Conservation (phyloP, 2,329 filamentous ascomycete species). For the Claviceps africana region DNA sequence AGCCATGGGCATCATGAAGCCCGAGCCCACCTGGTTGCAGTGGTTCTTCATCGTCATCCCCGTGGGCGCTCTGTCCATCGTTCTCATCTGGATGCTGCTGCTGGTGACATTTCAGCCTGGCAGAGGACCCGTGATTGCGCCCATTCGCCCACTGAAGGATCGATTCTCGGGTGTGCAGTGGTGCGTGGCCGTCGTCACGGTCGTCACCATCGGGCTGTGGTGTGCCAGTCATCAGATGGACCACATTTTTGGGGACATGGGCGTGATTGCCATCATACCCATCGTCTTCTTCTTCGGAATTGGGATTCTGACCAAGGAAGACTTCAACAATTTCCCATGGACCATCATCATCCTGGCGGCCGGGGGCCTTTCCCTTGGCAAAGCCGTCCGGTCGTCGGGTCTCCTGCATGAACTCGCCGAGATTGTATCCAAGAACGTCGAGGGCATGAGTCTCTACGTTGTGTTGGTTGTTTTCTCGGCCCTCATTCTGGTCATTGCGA, state of each 20-base stretch:
- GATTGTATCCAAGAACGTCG: slow-evolving; percentile 58
- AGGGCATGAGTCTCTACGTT: slow-evolving; percentile 69
- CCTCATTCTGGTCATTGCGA: slow-evolving; percentile 82
- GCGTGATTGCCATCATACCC: slow-evolving; percentile 91
- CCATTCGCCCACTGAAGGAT: slow-evolving; percentile 81
- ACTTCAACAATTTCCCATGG: slow-evolving; percentile 99
- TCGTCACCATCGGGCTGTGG: slow-evolving; percentile 81
- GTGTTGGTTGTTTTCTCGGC: slow-evolving; percentile 74
- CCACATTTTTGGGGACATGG: slow-evolving; percentile 87
- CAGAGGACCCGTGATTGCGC: slow-evolving; percentile 74
- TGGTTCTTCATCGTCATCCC: slow-evolving; percentile 97
- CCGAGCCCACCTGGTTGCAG: slow-evolving; percentile 78
- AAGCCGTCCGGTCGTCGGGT: slow-evolving; percentile 86
- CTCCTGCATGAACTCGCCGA: slow-evolving; percentile 77
- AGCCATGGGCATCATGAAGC: slow-evolving; percentile 88
- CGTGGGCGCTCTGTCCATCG: slow-evolving; percentile 76
- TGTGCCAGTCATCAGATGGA: slow-evolving; percentile 85
- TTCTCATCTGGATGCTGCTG: slow-evolving; percentile 80
- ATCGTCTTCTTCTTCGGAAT: slow-evolving; percentile 94
- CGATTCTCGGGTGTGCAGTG: slow-evolving; percentile 78
- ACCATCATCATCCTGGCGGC: slow-evolving; percentile 98
- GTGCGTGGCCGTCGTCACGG: slow-evolving; percentile 76
- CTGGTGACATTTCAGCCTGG: slow-evolving; percentile 76
- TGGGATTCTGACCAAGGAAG: slow-evolving; percentile 91
- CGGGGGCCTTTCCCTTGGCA: slow-evolving; percentile 81